A percentile compares a stretch with the other conserved stretches of the same genome.
Evolutionary conservation across 768 basidiomycete genomes (phyloP).

Genomic region (Termitomyces heimii): DNA sequence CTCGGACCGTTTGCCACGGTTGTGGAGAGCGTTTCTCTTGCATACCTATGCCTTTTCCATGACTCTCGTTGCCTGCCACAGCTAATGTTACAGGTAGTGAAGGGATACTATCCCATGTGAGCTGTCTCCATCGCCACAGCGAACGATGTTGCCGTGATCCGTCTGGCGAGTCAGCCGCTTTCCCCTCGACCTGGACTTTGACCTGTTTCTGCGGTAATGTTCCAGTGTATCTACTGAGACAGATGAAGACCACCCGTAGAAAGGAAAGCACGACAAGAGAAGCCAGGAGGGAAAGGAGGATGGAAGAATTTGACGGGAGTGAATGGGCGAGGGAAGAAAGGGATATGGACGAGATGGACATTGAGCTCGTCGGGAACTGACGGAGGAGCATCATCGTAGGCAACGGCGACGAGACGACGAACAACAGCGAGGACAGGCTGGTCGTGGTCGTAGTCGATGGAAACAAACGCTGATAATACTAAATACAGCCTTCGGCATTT

Average conservation of each 20-base stretch:
- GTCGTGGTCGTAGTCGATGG: slow-evolving; percentile 16
- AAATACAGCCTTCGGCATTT: slow-evolving; percentile 14
- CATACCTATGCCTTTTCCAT: slow-evolving; percentile 18
- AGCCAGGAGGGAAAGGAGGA: slow-evolving; percentile 21
- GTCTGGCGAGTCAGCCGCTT: slow-evolving; percentile 7
- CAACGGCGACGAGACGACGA: slow-evolving; percentile 15
- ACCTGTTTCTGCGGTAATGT: slow-evolving; percentile 7
- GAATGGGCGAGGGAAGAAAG: slow-evolving; percentile 11
- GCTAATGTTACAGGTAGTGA: slow-evolving; percentile 20
- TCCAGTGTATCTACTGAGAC: slow-evolving; percentile 8
- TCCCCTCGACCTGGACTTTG: slow-evolving; percentile 11
- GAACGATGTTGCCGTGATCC: slow-evolving; percentile 10
- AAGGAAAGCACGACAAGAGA: slow-evolving; percentile 21
- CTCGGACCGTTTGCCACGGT: slow-evolving; percentile 12
- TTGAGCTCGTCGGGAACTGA: slow-evolving; percentile 16
- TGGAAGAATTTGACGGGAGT: slow-evolving; percentile 19
- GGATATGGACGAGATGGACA: slow-evolving; percentile 11
- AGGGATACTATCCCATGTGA: slow-evolving; percentile 22
- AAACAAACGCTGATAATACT: slow-evolving; percentile 9
- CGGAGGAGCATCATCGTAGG: slow-evolving; percentile 19
- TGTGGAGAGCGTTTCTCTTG: slow-evolving; percentile 15
- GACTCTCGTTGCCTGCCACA: slow-evolving; percentile 8
- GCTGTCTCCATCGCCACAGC: slow-evolving; percentile 19
- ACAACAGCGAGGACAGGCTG: slow-evolving; percentile 15
- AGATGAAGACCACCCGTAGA: slow-evolving; percentile 15